Conservation (phyloP, 2,329 filamentous ascomycete genomes). For the Stylonectria norvegica region DNA sequence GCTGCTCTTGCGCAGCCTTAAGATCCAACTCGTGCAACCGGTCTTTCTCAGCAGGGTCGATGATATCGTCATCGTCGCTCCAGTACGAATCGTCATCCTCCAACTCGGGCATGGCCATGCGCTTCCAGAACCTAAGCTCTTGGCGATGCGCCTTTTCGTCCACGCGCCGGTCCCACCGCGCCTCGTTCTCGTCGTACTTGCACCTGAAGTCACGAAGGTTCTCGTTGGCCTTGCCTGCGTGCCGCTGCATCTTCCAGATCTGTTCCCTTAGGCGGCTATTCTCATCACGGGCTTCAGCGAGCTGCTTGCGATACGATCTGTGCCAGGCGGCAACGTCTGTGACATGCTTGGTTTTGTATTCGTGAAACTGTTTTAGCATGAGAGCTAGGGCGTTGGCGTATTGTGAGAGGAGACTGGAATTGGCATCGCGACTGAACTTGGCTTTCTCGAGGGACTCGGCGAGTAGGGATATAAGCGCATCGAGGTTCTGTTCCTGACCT, state of each 20-base stretch:
- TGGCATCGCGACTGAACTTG: conserved; percentile 58
- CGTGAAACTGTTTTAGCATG: conserved; percentile 62
- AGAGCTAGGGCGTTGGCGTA: conserved; percentile 55
- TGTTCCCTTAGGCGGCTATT: conserved; percentile 61
- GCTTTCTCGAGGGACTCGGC: conserved; percentile 61
- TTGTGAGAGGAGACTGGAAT: conserved; percentile 54
- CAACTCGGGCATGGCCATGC: conserved; percentile 60
- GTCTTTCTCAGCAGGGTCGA: conserved; percentile 59
- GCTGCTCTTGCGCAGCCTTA: conserved; percentile 40
- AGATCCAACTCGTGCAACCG: conserved; percentile 49
- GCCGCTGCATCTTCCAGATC: conserved; percentile 64
- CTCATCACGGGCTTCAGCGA: conserved; percentile 62
- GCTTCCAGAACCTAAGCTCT: conserved; percentile 64
- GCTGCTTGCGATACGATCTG: conserved; percentile 61
- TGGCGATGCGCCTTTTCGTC: conserved; percentile 52
- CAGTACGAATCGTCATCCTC: conserved; percentile 58
- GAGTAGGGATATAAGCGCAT: conserved; percentile 58
- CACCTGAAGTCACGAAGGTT: conserved; percentile 55
- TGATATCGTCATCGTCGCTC: conserved; percentile 63
- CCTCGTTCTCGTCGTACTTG: conserved; percentile 54
- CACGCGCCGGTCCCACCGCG: conserved; percentile 51
- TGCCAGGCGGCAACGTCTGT: conserved; percentile 62
- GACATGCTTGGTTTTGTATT: conserved; percentile 62
- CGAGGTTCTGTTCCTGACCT: conserved; percentile 59
- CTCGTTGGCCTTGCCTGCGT: conserved; percentile 57